Evolutionary conservation across 805 yeast species (phyloP).

Genomic region (Candida multigemmis): DNA sequence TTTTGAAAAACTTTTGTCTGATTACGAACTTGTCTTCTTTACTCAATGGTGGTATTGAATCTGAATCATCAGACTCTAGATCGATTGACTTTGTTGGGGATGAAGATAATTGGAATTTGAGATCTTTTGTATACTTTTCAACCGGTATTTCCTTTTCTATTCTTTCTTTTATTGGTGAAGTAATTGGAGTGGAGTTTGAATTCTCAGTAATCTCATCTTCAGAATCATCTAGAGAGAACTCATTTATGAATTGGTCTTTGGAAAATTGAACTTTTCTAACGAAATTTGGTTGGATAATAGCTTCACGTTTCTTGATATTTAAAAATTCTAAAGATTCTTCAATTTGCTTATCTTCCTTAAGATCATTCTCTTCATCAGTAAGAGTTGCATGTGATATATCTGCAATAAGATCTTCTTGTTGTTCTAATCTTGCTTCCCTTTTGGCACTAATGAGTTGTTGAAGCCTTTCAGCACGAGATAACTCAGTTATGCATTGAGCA

Average conservation of each 20-base stretch:
- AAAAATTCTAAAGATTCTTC: conserved; percentile 22
- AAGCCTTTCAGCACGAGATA: too few relatives aligned
- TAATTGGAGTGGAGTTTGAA: conserved; percentile 13
- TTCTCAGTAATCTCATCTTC: conserved; percentile 8
- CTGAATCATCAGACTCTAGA: conserved; percentile 26
- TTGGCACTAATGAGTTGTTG: too few relatives aligned
- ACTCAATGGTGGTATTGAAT: conserved; percentile 7
- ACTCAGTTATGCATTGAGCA: too few relatives aligned
- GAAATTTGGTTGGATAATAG: conserved; percentile 7
- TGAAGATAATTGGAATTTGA: too few relatives aligned
- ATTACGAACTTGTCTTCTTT: conserved; percentile 4
- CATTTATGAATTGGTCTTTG: conserved; percentile 20
- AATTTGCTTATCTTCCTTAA: conserved; percentile 18
- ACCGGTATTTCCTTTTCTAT: not conserved
- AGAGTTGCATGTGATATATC: conserved; percentile 23
- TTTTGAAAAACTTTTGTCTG: conserved; percentile 1
- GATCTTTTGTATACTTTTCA: not conserved
- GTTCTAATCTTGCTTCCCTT: conserved; percentile 8
- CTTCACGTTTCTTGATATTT: conserved; percentile 22
- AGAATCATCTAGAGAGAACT: conserved; percentile 18
- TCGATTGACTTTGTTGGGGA: too few relatives aligned
- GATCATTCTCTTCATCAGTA: conserved; percentile 32
- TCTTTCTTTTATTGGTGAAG: conserved; percentile 17
- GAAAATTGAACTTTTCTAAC: conserved; percentile 18
- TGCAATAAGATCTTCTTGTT: conserved; percentile 18